Evolutionary conservation across 768 basidiomycete genomes (phyloP).

Genomic region (Mycena sanguinolenta): DNA sequence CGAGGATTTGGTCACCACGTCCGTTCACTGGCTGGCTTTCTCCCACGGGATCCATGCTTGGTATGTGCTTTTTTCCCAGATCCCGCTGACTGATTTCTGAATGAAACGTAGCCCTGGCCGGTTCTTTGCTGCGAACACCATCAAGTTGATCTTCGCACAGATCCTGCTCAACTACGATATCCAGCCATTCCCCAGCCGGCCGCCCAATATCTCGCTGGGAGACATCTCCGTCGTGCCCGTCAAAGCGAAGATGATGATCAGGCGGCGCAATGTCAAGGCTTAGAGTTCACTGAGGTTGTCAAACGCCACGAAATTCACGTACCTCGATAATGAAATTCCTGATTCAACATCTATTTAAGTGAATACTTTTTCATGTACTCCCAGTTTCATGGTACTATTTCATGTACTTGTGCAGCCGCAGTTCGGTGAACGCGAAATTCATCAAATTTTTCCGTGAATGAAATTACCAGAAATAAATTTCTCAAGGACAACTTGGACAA

Average conservation of each 20-base stretch:
- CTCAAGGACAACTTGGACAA: not conserved
- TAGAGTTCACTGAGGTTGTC: not conserved
- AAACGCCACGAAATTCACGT: not conserved
- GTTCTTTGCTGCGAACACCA: constrained; percentile 35
- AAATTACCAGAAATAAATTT: not conserved
- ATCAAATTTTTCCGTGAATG: not conserved
- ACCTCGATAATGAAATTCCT: not conserved
- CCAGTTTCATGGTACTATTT: not conserved
- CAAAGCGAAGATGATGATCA: constrained; percentile 31
- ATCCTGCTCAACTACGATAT: constrained; percentile 36
- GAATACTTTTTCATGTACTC: not conserved
- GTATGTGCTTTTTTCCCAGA: not conserved
- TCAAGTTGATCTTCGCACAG: constrained; percentile 36
- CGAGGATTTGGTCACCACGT: constrained; percentile 27
- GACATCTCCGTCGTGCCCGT: constrained; percentile 31
- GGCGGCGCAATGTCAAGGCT: constrained; percentile 21
- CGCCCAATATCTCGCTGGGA: constrained; percentile 27
- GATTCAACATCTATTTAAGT: not conserved
- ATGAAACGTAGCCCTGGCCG: constrained; percentile 30
- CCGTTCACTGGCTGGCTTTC: constrained; percentile 26
- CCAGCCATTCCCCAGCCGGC: constrained; percentile 15
- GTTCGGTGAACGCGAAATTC: not conserved
- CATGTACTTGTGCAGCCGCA: not conserved
- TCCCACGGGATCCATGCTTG: constrained; percentile 30
- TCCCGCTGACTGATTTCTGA: not conserved